Base-by-base conservation (phyloP, 768 basidiomycete genomes). In the Leccinum longicurvipes region DNA sequence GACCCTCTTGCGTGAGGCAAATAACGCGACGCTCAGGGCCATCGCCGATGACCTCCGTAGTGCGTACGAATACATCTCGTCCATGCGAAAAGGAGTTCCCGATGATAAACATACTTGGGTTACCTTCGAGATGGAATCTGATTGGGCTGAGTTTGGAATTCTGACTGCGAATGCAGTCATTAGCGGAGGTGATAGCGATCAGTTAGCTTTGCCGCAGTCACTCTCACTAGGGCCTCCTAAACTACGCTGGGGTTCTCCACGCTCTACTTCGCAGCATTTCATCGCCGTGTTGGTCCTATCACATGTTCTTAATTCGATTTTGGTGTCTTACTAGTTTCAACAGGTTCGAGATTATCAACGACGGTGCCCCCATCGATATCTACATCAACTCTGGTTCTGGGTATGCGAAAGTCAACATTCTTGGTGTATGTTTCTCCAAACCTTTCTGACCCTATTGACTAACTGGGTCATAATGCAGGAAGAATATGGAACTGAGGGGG, bases 51-150 rank as follows among this genome's bases (percentile, higher is more conserved):
- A 53, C n/a, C n/a, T 56, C 25, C 55, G 32, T 32, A 31, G 24
- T 5, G 55, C 55, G 3, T 56, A 53, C 36, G 46, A 53, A 48
- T 41, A 53, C 46, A 28, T 56, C 12, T 39, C 51, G 4, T 56
- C 55, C 1, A 28, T 53, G 17, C 55, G 45, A 47, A 23, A 28
- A 9, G 36, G n/a, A 2, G 7, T 39, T 4, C 55, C 50, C 32
- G 25, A 32, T 28, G 45, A 53, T 28, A 47, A 56, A 17, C 55
- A 17, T 25, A 56, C 51, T 27, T 56, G 55, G 55, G 17, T 53
- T 8, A 45, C 32, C 7, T 48, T 56, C 24, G 46, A 56, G 27
- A 39, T 24, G 34, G 19, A 48, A 6, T 52, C 55, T 23, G n/a
- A 21, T 24, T 23, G 7, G 27, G 55, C 21, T 7, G 55, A 56